These are phyloP conservation scores for Russula ochroleuca DNA, from an alignment of 768 basidiomycete genomes.

Conservation along the genomic window DNA sequence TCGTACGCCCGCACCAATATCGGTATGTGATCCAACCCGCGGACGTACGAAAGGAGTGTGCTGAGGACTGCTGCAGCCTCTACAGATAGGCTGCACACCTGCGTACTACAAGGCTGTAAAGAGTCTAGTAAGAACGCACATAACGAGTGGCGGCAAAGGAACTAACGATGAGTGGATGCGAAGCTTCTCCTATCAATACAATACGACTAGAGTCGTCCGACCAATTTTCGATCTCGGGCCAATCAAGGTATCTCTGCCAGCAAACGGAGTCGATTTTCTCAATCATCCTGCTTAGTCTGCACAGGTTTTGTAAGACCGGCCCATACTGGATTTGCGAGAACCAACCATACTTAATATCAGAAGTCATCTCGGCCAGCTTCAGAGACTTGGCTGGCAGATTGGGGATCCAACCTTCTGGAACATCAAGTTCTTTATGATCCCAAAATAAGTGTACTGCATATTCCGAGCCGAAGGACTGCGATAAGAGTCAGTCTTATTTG, in stretches of 20 bases:
- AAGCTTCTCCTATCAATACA: constrained; percentile 25
- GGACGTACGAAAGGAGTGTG: constrained; percentile 22
- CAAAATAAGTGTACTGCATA: constrained; percentile 19
- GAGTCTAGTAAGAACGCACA: neutral
- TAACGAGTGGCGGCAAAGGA: neutral
- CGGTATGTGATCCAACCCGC: constrained; percentile 19
- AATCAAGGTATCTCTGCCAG: constrained; percentile 13
- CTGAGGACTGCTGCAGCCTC: constrained; percentile 21
- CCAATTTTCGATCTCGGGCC: constrained; percentile 26
- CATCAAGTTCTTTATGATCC: constrained; percentile 21
- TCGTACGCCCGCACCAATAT: constrained; percentile 22
- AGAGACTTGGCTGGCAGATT: constrained; percentile 9
- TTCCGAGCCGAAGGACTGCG: constrained; percentile 9
- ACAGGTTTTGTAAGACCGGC: neutral
- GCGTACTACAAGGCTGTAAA: constrained; percentile 21
- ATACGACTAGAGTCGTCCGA: constrained; percentile 24
- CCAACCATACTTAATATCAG: constrained; percentile 16
- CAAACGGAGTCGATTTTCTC: constrained; percentile 15
- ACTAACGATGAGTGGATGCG: constrained; percentile 24
- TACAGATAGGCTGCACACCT: constrained; percentile 18
- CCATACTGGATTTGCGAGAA: neutral
- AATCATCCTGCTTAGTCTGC: constrained; percentile 15
- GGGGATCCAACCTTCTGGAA: constrained; percentile 22
- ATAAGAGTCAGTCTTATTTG: neutral
- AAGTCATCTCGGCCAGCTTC: neutral